Conservation (phyloP, 371 early-diverging fungal genomes). For the Phascolomyces articulosus region DNA sequence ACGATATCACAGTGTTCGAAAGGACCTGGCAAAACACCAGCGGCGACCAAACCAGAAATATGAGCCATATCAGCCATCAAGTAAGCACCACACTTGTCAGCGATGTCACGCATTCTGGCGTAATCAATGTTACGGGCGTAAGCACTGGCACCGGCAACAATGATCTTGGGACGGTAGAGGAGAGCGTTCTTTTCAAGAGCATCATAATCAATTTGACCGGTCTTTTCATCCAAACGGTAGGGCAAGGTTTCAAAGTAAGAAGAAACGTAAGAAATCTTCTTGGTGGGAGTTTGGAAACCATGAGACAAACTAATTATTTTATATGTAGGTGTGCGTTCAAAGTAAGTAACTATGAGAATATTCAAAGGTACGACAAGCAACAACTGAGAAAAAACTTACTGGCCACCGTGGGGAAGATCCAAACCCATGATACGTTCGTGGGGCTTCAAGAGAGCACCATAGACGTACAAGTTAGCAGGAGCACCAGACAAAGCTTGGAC, state of each 20-base stretch:
- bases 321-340: too few species aligned
- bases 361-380: neutral
- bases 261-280: constrained; percentile 98
- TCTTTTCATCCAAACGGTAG: constrained; percentile 91
- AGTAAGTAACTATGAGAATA: neutral
- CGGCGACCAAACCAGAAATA: constrained; percentile 93
- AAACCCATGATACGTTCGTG: constrained; percentile 99
- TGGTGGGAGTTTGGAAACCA: constrained; percentile 97
- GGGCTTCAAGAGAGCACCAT: constrained; percentile 94
- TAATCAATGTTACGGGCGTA: constrained; percentile 98
- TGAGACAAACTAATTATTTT: constrained; percentile 83
- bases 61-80: constrained; percentile 99
- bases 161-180: constrained; percentile 95
- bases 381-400: constrained; percentile 63
- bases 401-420: constrained; percentile 99
- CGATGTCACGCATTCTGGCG: constrained; percentile 87
- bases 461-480: constrained; percentile 98
- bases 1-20: constrained; percentile 98
- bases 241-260: constrained; percentile 97
- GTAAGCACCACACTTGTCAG: constrained; percentile 86
- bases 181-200: constrained; percentile 83
- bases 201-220: constrained; percentile 97
- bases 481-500: constrained; percentile 98
- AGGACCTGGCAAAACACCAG: constrained; percentile 86
- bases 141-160: constrained; percentile 98